phyloP scores from a whole-genome alignment of 495 filamentous ascomycete species.

The Penicillium turbatum region DNA sequence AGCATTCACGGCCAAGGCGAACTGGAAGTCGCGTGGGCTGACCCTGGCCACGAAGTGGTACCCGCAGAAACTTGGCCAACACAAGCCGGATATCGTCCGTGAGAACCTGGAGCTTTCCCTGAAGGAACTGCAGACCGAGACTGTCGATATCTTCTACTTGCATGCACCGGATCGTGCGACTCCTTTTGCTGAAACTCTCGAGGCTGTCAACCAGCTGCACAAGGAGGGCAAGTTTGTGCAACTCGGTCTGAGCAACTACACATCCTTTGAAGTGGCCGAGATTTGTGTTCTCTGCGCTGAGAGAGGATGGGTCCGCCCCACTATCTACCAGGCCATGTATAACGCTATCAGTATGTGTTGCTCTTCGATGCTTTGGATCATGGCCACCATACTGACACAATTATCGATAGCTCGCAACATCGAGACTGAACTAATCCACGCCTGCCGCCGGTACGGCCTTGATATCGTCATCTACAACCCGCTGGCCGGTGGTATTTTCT shows the following conservation, averaged over 20 bases:
- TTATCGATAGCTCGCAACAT: constrained; percentile 56
- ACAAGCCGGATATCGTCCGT: constrained; percentile 57
- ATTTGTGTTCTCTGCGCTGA: constrained; percentile 76
- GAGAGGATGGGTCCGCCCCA: constrained; percentile 63
- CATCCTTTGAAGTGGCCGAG: constrained; percentile 89
- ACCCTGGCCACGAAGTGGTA: constrained; percentile 84
- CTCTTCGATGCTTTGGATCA: background rate
- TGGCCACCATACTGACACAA: constrained; percentile 45
- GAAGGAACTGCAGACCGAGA: constrained; percentile 67
- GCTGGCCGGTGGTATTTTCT: constrained; percentile 74
- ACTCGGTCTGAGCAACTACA: constrained; percentile 79
- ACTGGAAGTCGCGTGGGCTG: constrained; percentile 78
- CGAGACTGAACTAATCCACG: constrained; percentile 67
- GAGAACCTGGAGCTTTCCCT: constrained; percentile 61
- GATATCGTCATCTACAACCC: constrained; percentile 90
- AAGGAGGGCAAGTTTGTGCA: constrained; percentile 83
- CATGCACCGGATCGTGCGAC: constrained; percentile 78
- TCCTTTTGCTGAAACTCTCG: constrained; percentile 75
- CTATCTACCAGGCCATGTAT: constrained; percentile 64
- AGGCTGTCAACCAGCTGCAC: constrained; percentile 73
- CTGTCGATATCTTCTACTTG: constrained; percentile 84
- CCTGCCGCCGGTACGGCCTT: constrained; percentile 73
- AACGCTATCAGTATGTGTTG: constrained; percentile 51
- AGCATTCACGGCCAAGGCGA: constrained; percentile 68
- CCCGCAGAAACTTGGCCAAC: constrained; percentile 52